Conservation (phyloP, 208 protist genomes). For the Leptomonas pyrrhocoris region DNA sequence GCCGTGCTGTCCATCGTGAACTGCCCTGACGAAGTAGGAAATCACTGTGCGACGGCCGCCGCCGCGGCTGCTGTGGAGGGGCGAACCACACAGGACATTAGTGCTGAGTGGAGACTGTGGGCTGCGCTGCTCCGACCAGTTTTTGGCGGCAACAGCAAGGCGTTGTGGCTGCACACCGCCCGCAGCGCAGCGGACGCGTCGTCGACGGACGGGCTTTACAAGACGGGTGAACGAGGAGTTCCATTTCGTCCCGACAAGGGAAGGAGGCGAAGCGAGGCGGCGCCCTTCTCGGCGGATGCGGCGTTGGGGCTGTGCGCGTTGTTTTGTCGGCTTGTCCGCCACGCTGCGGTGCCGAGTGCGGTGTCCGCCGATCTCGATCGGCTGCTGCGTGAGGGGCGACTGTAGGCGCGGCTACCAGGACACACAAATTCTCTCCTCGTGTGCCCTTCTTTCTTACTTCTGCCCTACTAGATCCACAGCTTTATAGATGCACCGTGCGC, state of each 20-base stretch:
- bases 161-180: slow-evolving; percentile 32
- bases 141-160: slow-evolving; percentile 72
- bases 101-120: slow-evolving; percentile 23
- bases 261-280: too few relatives aligned
- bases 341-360: slow-evolving; percentile 46
- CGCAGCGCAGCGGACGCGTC: neutral
- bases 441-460: too few relatives aligned
- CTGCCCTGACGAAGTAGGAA: neutral
- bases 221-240: too few relatives aligned
- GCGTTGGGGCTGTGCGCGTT: slow-evolving; percentile 30
- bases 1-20: neutral
- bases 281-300: neutral
- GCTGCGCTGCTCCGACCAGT: slow-evolving; percentile 46
- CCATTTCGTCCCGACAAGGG: too few relatives aligned
- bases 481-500: too few relatives aligned
- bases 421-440: too few relatives aligned
- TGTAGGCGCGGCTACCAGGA: neutral
- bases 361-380: slow-evolving; percentile 50
- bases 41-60: neutral
- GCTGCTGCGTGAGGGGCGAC: neutral
- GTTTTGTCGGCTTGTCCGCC: slow-evolving; percentile 51
- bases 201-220: neutral
- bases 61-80: neutral
- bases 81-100: neutral
- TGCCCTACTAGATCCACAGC: too few relatives aligned